These are phyloP conservation scores for Pleurotus djamor DNA, from an alignment of 768 basidiomycete species.

Conservation along the genomic window DNA sequence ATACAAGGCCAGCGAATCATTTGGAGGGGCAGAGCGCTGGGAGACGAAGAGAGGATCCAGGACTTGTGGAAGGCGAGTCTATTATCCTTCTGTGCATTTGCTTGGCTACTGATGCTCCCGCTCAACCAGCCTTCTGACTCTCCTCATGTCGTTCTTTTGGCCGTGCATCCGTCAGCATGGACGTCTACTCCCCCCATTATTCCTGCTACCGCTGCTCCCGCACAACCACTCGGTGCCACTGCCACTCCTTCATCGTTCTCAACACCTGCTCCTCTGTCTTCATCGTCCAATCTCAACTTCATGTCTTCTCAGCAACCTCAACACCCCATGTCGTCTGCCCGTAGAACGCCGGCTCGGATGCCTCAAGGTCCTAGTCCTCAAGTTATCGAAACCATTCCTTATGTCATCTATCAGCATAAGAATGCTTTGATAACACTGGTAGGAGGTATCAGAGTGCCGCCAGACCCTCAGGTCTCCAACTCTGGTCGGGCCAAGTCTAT, in stretches of 20 bases:
- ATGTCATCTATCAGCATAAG: constrained; percentile 39
- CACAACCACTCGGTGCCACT: neutral
- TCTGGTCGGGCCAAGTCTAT: constrained; percentile 22
- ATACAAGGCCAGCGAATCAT: constrained; percentile 76
- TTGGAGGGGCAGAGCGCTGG: constrained; percentile 68
- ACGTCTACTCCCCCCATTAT: constrained; percentile 45
- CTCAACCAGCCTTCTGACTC: constrained; percentile 49
- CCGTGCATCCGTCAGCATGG: constrained; percentile 83
- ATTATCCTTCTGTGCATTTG: neutral
- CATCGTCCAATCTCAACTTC: constrained; percentile 13
- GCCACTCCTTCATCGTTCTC: neutral
- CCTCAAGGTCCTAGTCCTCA: no score
- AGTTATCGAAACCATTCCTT: constrained; percentile 16
- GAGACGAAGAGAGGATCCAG: constrained; percentile 61
- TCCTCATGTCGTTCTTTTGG: constrained; percentile 65
- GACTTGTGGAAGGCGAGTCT: constrained; percentile 67
- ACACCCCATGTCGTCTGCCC: no score
- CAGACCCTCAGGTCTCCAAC: neutral
- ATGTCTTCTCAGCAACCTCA: no score
- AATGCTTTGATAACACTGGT: constrained; percentile 37
- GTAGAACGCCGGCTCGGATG: no score
- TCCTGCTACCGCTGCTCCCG: constrained; percentile 12
- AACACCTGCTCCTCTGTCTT: constrained; percentile 5
- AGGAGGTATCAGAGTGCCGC: neutral
- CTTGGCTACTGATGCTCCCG: neutral